Evolutionary conservation across 2,329 filamentous ascomycete species (phyloP), one percentile per base, ranked within the genome.

Genomic region (Penicillium digitatum): DNA sequence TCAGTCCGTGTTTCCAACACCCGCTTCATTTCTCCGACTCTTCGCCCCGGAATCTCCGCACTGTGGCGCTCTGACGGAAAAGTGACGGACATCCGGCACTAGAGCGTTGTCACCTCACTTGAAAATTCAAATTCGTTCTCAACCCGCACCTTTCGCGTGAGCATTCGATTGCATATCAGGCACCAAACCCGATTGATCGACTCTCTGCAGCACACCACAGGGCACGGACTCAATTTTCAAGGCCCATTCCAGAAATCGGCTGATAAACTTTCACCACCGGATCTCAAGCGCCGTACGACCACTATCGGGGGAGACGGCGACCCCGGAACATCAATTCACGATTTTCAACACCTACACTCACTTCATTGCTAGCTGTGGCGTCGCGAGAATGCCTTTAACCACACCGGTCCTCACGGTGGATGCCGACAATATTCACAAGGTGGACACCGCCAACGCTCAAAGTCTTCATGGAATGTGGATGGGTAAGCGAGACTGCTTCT

Each of bases 391-490:
- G 93, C 90, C 90, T 78, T 86, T 95, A 75, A 86, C 89, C 74
- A 87, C 88, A 58, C 89, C 93, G 69, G 89, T 97, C 72, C 81
- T 97, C 70, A 91, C 90, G 60, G 89, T 97, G 73, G 91, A 96
- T 78, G 87, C 90, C 62, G 89, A 87, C 71, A 88, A 93, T 65
- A 92, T 99, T 73, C 89, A 94, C 80, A 90, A 95, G 73, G 90
- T 97, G 69, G 92, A 97, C 76, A 96, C 93, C 1, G 83, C 87
- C 64, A 95, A 95, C 73, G 87, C 90, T 27, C 90, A 95, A 76
- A 95, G 92, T 71, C 84, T 97, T 48, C 95, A 94, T 77, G 92
- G 89, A 79, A 95, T 97, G 84, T 96, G 92, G 91, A 93, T 90
- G 73, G 90, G 91, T 95, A 77, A 83, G 89, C 81, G 64, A 72